These are phyloP conservation scores for Brassica napus DNA, from an alignment of 345 rosid genomes.

Conservation along the genomic window DNA sequence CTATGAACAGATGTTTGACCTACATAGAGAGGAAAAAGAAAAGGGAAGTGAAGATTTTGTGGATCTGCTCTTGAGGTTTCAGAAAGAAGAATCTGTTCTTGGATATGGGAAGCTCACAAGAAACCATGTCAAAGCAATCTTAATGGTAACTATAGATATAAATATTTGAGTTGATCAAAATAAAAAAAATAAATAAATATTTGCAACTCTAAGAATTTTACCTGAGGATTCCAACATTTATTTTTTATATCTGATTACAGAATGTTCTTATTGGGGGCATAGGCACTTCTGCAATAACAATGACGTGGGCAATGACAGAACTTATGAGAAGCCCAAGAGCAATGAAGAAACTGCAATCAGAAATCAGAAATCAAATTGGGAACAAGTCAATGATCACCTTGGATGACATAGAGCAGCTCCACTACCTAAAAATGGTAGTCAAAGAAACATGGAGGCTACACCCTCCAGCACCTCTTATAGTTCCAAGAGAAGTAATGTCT, in stretches of 20 bases:
- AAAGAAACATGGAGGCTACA: slow-evolving; percentile 59
- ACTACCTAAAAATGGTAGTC: slow-evolving; percentile 47
- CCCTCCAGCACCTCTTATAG: slow-evolving; percentile 47
- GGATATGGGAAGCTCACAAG: slow-evolving; percentile 33
- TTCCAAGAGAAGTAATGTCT: slow-evolving; percentile 53
- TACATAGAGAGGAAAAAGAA: slow-evolving; percentile 41
- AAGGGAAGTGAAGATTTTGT: slow-evolving; percentile 40
- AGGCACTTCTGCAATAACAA: slow-evolving; percentile 27
- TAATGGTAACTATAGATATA: slow-evolving; percentile 21
- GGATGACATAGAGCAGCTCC: slow-evolving; percentile 34
- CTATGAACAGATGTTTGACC: slow-evolving; percentile 45
- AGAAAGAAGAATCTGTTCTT: slow-evolving; percentile 33
- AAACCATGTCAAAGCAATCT: slow-evolving; percentile 40
- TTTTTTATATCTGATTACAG: slow-evolving; percentile 22
- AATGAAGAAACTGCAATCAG: slow-evolving; percentile 48
- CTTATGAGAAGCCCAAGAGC: slow-evolving; percentile 42
- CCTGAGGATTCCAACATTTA: background rate
- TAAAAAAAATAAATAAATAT: background rate
- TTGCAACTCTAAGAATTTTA: background rate
- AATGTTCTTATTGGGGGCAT: slow-evolving; percentile 38
- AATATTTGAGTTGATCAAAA: background rate
- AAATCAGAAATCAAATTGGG: slow-evolving; percentile 41
- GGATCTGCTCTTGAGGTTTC: slow-evolving; percentile 32
- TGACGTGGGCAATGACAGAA: slow-evolving; percentile 55
- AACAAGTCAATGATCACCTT: slow-evolving; percentile 38